A percentile compares a stretch with the other conserved stretches of the same genome.
These are phyloP conservation scores for Fusarium verticillioides DNA, from an alignment of 2,329 filamentous ascomycete species.

Conservation along the genomic window DNA sequence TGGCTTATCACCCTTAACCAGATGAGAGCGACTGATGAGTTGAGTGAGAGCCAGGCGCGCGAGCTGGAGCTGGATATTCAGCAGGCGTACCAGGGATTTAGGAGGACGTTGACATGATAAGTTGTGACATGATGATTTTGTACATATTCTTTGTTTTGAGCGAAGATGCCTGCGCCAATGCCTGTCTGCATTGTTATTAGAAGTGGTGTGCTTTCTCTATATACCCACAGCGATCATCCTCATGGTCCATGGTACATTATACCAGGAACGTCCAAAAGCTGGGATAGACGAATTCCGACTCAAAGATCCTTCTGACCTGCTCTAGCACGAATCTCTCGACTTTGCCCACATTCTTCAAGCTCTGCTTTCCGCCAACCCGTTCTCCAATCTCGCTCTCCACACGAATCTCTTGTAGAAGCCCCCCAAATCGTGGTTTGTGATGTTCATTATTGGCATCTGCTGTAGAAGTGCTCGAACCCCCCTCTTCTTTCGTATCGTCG, in stretches of 20 bases:
- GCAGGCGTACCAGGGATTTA: conserved; percentile 93
- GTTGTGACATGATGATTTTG: neutral
- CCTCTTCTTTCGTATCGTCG: conserved; percentile 51
- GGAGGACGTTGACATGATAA: conserved; percentile 73
- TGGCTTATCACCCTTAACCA: conserved; percentile 98
- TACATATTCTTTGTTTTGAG: conserved; percentile 14
- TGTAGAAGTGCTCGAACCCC: neutral
- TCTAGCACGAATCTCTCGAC: conserved; percentile 97
- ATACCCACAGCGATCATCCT: conserved; percentile 34
- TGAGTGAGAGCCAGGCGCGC: conserved; percentile 86
- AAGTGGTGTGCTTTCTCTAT: conserved; percentile 26
- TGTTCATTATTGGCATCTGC: conserved; percentile 44
- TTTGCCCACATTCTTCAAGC: conserved; percentile 97
- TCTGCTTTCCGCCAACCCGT: conserved; percentile 90
- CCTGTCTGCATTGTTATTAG: conserved; percentile 1
- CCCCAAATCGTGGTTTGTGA: conserved; percentile 65
- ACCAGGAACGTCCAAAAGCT: conserved; percentile 99
- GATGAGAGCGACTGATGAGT: conserved; percentile 94
- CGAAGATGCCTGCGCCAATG: conserved; percentile 18
- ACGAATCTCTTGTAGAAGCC: conserved; percentile 88
- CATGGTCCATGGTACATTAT: conserved; percentile 52
- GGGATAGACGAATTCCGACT: conserved; percentile 98
- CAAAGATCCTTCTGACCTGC: conserved; percentile 95
- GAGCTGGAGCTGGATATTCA: conserved; percentile 95
- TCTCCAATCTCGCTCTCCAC: conserved; percentile 98